A percentile compares a stretch with the other conserved stretches of the same genome.
Evolutionary conservation across 441 rosid species (phyloP).

Genomic region (Flueggea neowawraea): DNA sequence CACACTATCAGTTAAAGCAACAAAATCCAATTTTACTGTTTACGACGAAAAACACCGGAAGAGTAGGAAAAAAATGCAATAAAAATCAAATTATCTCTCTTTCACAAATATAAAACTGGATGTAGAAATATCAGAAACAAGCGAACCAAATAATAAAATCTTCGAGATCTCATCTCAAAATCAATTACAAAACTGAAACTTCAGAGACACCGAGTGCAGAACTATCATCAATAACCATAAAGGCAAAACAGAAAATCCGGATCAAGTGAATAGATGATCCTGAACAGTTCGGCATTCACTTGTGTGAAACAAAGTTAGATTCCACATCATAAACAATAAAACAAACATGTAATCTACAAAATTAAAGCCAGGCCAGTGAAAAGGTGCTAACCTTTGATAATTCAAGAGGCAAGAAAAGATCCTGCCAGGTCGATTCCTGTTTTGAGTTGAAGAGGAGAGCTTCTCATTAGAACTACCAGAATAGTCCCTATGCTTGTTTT

Average conservation of each 20-base stretch:
- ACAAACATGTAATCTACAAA: neutral
- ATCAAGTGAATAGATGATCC: conserved; percentile 2
- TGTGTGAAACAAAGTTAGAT: neutral
- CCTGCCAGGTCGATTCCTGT: neutral
- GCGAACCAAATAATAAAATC: neutral
- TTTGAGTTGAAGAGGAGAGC: neutral
- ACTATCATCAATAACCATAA: neutral
- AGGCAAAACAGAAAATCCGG: neutral
- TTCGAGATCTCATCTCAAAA: conserved; percentile 1
- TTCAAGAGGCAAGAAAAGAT: neutral
- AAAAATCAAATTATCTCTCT: too few relatives aligned
- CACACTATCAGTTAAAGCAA: neutral
- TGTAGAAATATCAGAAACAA: neutral
- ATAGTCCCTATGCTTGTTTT: neutral
- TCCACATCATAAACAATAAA: neutral
- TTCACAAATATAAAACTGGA: neutral
- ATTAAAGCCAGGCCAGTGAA: neutral
- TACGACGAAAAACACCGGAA: too few relatives aligned
- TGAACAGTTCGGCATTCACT: neutral
- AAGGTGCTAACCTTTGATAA: neutral
- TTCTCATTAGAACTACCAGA: neutral
- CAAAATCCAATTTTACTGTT: too few relatives aligned
- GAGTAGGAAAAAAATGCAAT: too few relatives aligned
- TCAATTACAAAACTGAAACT: neutral
- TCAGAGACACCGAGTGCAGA: neutral